Base-by-base conservation (phyloP, 306 rosid genomes). In the Cotoneaster glaucophyllus region DNA sequence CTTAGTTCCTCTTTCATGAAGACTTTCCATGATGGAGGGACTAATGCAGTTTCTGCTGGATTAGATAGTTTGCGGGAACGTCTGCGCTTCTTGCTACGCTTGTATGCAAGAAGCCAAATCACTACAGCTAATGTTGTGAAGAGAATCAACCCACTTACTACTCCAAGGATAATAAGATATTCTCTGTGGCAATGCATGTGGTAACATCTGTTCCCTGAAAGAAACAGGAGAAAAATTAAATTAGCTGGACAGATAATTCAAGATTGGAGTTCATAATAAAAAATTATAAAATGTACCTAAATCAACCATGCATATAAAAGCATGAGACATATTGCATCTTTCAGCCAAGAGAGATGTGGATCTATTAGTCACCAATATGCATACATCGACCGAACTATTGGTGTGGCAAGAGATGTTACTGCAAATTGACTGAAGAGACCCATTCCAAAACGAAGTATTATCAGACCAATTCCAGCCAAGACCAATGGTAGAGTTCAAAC, bases 111-210 rank as follows among this genome's bases (percentile, higher is more conserved):
- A 80, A 95, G 92, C 99, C 99, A 95, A 80, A 92, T 83, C 71
- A 95, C 96, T 69, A 95, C 93, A 37, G 90, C 91, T 61, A 90
- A 83, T 64, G 90, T 89, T 17, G 93, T 95, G 71, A 84, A 89
- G 81, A 95, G 90, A 83, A 92, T 95, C 83, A 95, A 86, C 69
- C 92, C 97, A 84, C 99, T 95, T 57, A 95, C 97, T 70, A 90
- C 92, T 34, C 85, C 86, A 70, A 95, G 97, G 79, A 95, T 89
- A 84, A 95, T 86, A 44, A 90, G 92, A 88, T 95, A 95, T 45
- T 90, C 97, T 85, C 82, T 84, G 86, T 90, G 97, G 87, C 97
- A 90, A 83, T 82, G 97, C 93, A 87, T 86, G 81, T 81, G 93
- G 56, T 79, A 78, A 77, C 95, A 92, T 70, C 70, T 88, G 48